Evolutionary conservation across 2,329 filamentous ascomycete genomes (phyloP).

Genomic region (Pseudofabraea citricarpa): DNA sequence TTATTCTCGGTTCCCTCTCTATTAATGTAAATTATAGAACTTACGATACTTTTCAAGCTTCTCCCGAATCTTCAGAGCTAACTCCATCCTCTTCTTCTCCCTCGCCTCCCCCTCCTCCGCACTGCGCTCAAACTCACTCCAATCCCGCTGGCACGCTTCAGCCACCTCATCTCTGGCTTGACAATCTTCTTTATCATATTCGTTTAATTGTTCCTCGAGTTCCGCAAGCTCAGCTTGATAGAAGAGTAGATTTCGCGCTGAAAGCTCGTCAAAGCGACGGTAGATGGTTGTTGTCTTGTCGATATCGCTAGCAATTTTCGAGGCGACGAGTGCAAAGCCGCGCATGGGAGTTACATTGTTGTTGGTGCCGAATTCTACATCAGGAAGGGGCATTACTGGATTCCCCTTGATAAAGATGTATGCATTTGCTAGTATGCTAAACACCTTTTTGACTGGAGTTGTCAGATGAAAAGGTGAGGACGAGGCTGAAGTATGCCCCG

Average conservation of each 20-base stretch:
- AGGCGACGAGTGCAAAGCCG: conserved; percentile 10
- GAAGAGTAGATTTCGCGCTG: conserved; percentile 15
- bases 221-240: conserved; percentile 16
- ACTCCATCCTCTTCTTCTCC: conserved; percentile 8
- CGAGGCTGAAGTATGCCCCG: not conserved
- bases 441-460: not conserved
- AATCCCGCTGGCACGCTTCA: conserved; percentile 10
- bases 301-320: conserved; percentile 10
- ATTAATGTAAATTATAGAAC: conserved; percentile 2
- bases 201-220: conserved; percentile 8
- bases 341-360: conserved; percentile 3
- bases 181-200: conserved; percentile 10
- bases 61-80: conserved; percentile 10
- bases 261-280: conserved; percentile 15
- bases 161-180: conserved; percentile 1
- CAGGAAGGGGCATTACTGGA: too few species aligned
- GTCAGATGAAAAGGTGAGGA: not conserved
- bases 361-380: not conserved
- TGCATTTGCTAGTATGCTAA: too few species aligned
- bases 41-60: conserved; percentile 15
- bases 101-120: conserved; percentile 1
- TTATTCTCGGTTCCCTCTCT: too few species aligned
- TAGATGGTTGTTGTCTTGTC: conserved; percentile 17
- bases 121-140: conserved; percentile 6
- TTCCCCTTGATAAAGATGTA: too few species aligned